Evolutionary conservation across 1,139 yeast genomes (phyloP), one percentile per base, ranked within the genome.

Genomic region (Geotrichum europaeum): DNA sequence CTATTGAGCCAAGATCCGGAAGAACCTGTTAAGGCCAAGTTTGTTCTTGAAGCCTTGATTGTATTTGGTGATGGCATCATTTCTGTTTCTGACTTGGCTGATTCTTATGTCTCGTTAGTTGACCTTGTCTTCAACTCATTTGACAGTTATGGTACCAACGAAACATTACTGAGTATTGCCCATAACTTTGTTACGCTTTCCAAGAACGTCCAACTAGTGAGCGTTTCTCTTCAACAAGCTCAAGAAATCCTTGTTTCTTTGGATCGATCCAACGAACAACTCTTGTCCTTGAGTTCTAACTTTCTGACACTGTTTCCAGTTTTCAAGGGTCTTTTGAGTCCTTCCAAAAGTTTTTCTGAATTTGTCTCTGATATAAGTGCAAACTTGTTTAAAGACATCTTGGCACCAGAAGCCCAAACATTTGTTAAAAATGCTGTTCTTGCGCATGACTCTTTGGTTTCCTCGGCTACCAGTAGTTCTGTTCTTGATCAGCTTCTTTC

Each of bases 371-470:
- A 40, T 7, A 43, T 34, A 34, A 52, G 47, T n/a, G n/a, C 30
- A 4, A 20, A 51, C 1, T 12, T 40, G 24, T 52, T 36, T 25
- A 34, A 43, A 28, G 55, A 51, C 22, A 10, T 55, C 5, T 32
- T 49, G 12, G 15, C 51, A 4, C 22, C 32, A 20, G 32, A 22
- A 20, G 53, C 47, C n/a, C 53, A 49, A 22, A 52, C 34, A 18
- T 43, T 52, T 36, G 24, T 55, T 30, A 24, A 55, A 30, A n/a
- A 36, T 18, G 30, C 61, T 15, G 52, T 59, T 22, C 34, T 59
- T 7, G 32, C 61, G 9, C 61, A 59, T 36, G 56, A 55, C 18
- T 49, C 49, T n/a, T 43, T 59, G 18, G 56, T 59, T n/a, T 15
- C 54, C 2, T 10, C 54, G 3, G 22, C 18, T 15, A 34, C 32